Conservation (phyloP, 2,329 filamentous ascomycete genomes). For the Sporothrix dimorphospora region DNA sequence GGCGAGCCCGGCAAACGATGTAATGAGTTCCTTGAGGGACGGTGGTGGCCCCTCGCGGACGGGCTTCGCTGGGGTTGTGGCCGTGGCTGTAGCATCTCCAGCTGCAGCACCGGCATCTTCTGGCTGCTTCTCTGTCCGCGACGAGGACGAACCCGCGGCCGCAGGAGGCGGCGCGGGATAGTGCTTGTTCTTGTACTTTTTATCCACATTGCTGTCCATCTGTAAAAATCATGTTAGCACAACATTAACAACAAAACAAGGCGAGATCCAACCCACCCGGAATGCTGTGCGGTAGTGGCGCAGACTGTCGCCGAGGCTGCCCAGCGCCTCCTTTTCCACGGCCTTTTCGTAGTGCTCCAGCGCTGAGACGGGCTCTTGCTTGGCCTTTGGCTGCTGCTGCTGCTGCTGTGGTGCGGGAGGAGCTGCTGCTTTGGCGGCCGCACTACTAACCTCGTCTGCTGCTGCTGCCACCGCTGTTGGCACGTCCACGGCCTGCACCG, state of each 20-base stretch:
- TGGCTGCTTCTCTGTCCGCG: slow-evolving; percentile 30
- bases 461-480: background rate
- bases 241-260: background rate
- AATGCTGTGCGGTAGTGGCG: slow-evolving; percentile 89
- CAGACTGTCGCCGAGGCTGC: slow-evolving; percentile 86
- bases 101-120: slow-evolving; percentile 21
- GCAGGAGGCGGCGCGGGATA: slow-evolving; percentile 67
- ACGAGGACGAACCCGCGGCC: slow-evolving; percentile 45
- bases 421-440: background rate
- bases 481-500: background rate
- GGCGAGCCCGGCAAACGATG: slow-evolving; percentile 70
- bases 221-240: slow-evolving; percentile 41
- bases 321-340: slow-evolving; percentile 83
- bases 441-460: slow-evolving; percentile 32
- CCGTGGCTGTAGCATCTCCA: slow-evolving; percentile 28
- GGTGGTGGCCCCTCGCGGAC: slow-evolving; percentile 60
- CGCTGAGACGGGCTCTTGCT: slow-evolving; percentile 67
- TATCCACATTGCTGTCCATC: slow-evolving; percentile 84
- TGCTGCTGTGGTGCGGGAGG: background rate
- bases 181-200: slow-evolving; percentile 87
- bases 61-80: slow-evolving; percentile 57
- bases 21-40: slow-evolving; percentile 69
- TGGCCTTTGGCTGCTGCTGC: background rate
- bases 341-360: slow-evolving; percentile 92
- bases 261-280: slow-evolving; percentile 56